Percentiles rank a stretch among this genome's conserved stretches.
These are phyloP conservation scores for Malus asiatica DNA, from an alignment of 306 rosid genomes.

Conservation along the genomic window DNA sequence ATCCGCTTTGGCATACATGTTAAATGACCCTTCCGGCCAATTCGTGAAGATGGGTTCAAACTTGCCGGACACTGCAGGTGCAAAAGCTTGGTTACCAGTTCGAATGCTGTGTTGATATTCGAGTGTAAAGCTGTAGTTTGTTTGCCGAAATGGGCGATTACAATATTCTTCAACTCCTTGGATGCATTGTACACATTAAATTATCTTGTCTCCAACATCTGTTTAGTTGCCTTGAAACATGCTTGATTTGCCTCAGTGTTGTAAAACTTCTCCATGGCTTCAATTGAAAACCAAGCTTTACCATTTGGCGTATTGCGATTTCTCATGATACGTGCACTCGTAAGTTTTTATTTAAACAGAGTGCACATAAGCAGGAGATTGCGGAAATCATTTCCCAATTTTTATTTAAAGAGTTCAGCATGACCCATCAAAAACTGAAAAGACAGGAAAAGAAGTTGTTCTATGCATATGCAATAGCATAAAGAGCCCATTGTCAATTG, in stretches of 20 bases:
- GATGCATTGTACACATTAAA: background rate
- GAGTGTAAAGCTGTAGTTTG: slow-evolving; percentile 57
- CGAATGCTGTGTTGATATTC: slow-evolving; percentile 9
- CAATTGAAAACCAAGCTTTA: background rate
- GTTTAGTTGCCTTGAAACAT: background rate
- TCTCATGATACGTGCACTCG: too few species aligned
- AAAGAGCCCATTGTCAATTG: background rate
- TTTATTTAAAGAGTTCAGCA: background rate
- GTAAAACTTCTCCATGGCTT: background rate
- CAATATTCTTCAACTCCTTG: background rate
- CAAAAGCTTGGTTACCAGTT: slow-evolving; percentile 20
- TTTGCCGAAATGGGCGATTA: slow-evolving; percentile 28
- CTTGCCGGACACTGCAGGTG: slow-evolving; percentile 26
- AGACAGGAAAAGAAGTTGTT: background rate
- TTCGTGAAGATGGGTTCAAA: slow-evolving; percentile 29
- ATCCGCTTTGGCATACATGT: slow-evolving; percentile 16
- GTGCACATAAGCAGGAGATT: too few species aligned
- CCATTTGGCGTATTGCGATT: background rate
- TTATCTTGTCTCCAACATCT: background rate
- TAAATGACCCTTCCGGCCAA: slow-evolving; percentile 21
- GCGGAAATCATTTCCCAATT: background rate
- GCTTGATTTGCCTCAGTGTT: background rate
- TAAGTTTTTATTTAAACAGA: background rate
- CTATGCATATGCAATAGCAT: background rate
- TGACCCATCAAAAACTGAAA: background rate